These are phyloP conservation scores for Microcyclosporella mali DNA, from an alignment of 2,329 filamentous ascomycete genomes.

Conservation along the genomic window DNA sequence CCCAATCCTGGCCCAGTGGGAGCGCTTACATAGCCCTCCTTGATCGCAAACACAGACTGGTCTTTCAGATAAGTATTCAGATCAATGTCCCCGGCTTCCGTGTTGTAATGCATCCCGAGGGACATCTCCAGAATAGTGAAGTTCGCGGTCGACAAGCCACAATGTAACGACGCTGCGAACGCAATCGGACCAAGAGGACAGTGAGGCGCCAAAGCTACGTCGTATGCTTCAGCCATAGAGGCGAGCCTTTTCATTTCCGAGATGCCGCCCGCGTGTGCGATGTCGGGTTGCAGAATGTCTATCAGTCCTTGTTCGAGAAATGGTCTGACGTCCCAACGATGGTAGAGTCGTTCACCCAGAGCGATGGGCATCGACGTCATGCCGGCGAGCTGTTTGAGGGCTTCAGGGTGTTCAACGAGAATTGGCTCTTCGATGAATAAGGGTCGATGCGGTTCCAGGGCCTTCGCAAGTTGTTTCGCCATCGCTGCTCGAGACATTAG, in stretches of 20 bases:
- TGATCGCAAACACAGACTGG: conserved; percentile 24
- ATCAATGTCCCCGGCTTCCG: conserved; percentile 55
- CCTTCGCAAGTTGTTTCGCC: conserved; percentile 66
- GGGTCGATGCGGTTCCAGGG: conserved; percentile 60
- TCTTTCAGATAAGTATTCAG: conserved; percentile 36
- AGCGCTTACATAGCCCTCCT: conserved; percentile 25
- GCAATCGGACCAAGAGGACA: conserved; percentile 69
- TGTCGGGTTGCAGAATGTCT: conserved; percentile 68
- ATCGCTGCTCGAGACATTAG: conserved; percentile 43
- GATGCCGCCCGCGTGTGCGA: conserved; percentile 64
- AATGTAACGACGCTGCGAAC: conserved; percentile 63
- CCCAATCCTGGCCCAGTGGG: conserved; percentile 28
- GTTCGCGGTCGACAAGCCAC: conserved; percentile 56
- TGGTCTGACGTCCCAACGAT: conserved; percentile 65
- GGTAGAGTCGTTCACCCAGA: conserved; percentile 65
- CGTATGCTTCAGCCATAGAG: conserved; percentile 65
- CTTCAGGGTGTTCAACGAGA: conserved; percentile 62
- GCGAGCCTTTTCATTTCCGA: conserved; percentile 65
- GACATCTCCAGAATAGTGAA: conserved; percentile 75
- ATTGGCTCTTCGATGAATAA: conserved; percentile 74
- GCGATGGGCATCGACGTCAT: conserved; percentile 61
- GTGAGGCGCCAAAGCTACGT: conserved; percentile 63
- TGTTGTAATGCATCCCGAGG: conserved; percentile 72
- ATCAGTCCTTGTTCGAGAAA: conserved; percentile 64
- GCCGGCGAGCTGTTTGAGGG: conserved; percentile 55